phyloP scores from a whole-genome alignment of 441 rosid species.

The Bruguiera hainesii region DNA sequence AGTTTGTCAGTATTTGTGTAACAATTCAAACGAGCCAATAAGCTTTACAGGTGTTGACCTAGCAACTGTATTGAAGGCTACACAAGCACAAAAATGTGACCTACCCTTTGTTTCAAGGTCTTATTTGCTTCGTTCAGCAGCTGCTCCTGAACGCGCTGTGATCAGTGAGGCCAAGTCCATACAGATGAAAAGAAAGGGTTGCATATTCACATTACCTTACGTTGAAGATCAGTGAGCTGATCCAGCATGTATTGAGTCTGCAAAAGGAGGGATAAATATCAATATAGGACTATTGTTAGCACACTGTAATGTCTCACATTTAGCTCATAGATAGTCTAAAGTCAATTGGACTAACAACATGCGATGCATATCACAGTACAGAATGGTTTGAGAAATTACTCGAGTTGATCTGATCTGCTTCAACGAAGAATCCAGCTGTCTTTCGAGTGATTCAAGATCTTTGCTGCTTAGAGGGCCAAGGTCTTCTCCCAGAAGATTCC shows the following conservation, averaged over 20 bases:
- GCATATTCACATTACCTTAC: conserved; percentile 45
- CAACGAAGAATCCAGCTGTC: conserved; percentile 88
- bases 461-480: conserved; percentile 88
- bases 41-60: too few species aligned
- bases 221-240: conserved; percentile 88
- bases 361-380: too few species aligned
- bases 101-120: conserved; percentile 81
- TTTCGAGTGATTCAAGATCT: conserved; percentile 93
- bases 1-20: too few species aligned
- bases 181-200: background rate
- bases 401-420: conserved; percentile 88
- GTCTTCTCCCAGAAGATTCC: conserved; percentile 95
- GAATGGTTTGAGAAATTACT: conserved; percentile 33
- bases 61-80: too few species aligned
- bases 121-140: conserved; percentile 76
- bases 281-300: background rate
- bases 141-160: conserved; percentile 52
- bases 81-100: conserved; percentile 5
- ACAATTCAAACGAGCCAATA: too few species aligned
- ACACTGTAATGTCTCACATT: background rate
- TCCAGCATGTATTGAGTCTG: conserved; percentile 96
- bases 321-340: too few species aligned
- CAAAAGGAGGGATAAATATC: background rate
- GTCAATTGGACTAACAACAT: too few species aligned
- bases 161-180: background rate